Evolutionary conservation across 2,329 filamentous ascomycete species (phyloP), one percentile per base, ranked within the genome.

Genomic region (Anthostomella pinea): DNA sequence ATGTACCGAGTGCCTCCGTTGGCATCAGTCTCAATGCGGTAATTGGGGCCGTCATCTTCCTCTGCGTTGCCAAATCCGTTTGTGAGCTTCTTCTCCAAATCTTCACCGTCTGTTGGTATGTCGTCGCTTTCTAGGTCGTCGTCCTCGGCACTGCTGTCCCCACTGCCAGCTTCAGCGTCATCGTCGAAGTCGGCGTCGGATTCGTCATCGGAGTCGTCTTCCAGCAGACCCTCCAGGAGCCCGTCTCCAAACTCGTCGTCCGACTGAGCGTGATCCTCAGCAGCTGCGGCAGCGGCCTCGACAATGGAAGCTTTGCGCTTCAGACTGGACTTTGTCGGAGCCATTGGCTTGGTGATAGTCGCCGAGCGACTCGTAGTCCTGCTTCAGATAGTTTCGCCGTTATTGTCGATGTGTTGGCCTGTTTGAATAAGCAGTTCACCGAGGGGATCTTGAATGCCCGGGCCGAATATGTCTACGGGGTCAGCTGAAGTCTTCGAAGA

Each of bases 1-100:
- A 96, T 75, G 59, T 95, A 98, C 61, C 93, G 81, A 47, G 83
- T 79, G 54, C 88, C 86, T 42, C 93, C 93, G 66, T 96, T 93
- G 51, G 93, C 91, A 56, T 96, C 93, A 39, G 75, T 84, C 27
- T 84, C 73, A 26, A 83, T 61, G 35, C 67, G 70, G 47, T 78
- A 79, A 46, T 73, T 72, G 38, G 65, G 63, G 15, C 63, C 61
- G 22, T 65, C 62, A 5, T 67, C 60, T 3, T 56, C 56, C 15
- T 61, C 55, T n/a, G 67, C 60, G 15, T 55, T 43, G 9, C 48
- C 57, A 24, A 57, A 53, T 14, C 59, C 56, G 20, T 66, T 63
- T 20, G 53, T 52, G 19, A 62, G 53, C 43, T 63, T 59, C 20
- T 58, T 56, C 30, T 65, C 61, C 37, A 62, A 58, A 27, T 46